A percentile compares a stretch with the other conserved stretches of the same genome.
Conservation (phyloP, 2,329 filamentous ascomycete species). For the Torrubiella hemipterigena region DNA sequence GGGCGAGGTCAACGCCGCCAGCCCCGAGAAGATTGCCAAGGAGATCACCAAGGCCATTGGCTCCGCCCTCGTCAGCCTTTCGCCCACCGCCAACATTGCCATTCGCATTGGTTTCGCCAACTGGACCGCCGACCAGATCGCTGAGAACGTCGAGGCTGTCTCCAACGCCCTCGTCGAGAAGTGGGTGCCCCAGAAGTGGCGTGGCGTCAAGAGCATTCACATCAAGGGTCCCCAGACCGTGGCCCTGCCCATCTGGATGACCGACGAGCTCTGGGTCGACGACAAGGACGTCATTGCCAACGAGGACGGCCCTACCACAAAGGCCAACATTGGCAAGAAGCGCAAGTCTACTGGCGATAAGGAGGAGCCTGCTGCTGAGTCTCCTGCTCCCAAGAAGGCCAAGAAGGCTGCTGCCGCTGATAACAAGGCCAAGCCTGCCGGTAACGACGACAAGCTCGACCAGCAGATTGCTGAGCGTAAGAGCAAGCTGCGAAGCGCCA, state of each 20-base stretch:
- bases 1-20: constrained; percentile 31
- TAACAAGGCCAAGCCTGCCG: constrained; percentile 25
- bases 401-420: constrained; percentile 22
- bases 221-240: constrained; percentile 84
- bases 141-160: constrained; percentile 69
- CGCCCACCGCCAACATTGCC: constrained; percentile 66
- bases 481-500: constrained; percentile 45
- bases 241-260: constrained; percentile 87
- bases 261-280: constrained; percentile 82
- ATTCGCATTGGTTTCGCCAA: constrained; percentile 67
- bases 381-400: constrained; percentile 23
- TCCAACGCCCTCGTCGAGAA: constrained; percentile 59
- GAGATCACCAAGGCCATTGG: constrained; percentile 71
- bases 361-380: constrained; percentile 13
- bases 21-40: constrained; percentile 56
- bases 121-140: constrained; percentile 64
- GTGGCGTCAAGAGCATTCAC: constrained; percentile 71
- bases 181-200: constrained; percentile 78
- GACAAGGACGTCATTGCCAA: constrained; percentile 60
- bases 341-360: constrained; percentile 34
- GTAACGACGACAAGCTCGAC: constrained; percentile 40
- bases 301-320: constrained; percentile 35
- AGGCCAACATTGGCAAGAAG: constrained; percentile 54
- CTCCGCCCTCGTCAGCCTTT: constrained; percentile 70
- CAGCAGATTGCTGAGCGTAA: constrained; percentile 49